Evolutionary conservation across 345 rosid genomes (phyloP).

Genomic region (Cochlearia excelsa): DNA sequence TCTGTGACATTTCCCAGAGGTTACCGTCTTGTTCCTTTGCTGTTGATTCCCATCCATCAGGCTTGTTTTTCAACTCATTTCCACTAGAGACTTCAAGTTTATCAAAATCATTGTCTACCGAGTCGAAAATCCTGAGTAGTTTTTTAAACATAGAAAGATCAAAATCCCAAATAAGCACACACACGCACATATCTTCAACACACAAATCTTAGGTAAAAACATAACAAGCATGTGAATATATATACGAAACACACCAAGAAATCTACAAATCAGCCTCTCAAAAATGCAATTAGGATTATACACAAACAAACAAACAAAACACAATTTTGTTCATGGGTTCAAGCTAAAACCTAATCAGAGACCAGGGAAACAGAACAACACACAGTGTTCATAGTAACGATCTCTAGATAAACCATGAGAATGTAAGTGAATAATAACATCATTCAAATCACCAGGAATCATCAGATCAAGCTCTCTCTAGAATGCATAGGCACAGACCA

Average conservation of each 20-base stretch:
- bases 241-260: neutral
- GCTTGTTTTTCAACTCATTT: constrained; percentile 72
- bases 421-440: neutral
- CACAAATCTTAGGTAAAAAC: neutral
- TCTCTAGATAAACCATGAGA: neutral
- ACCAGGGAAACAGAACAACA: neutral
- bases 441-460: constrained; percentile 1
- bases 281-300: neutral
- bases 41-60: constrained; percentile 97
- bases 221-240: constrained; percentile 1
- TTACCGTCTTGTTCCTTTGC: constrained; percentile 77
- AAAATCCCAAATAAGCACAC: constrained; percentile 13
- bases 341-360: neutral
- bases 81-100: constrained; percentile 51
- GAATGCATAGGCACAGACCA: constrained; percentile 5
- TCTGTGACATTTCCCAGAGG: constrained; percentile 94
- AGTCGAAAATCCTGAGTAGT: constrained; percentile 68
- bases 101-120: constrained; percentile 57
- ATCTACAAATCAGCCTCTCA: neutral
- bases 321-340: neutral
- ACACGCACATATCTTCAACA: neutral
- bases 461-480: neutral
- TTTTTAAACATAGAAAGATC: neutral
- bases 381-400: neutral
- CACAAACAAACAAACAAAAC: neutral